Conservation (phyloP, 352 stramenopile species). For the Pythium aquatile region DNA sequence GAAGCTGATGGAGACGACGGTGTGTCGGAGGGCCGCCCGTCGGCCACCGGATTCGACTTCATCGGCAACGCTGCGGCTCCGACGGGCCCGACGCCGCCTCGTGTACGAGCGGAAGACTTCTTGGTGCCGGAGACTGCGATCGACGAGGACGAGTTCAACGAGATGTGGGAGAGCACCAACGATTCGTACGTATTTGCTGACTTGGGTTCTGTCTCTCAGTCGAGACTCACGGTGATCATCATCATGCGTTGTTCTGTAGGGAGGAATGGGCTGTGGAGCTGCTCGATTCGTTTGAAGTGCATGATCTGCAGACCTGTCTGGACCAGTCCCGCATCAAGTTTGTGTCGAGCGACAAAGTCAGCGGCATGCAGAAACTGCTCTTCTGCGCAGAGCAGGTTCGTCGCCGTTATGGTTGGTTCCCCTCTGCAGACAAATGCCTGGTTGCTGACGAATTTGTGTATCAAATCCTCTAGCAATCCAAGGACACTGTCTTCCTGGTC, state of each 20-base stretch:
- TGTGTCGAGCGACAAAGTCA: constrained; percentile 70
- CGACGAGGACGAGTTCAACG: constrained; percentile 56
- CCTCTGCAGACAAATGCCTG: too few relatives aligned
- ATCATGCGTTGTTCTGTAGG: constrained; percentile 29
- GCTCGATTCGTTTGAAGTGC: constrained; percentile 48
- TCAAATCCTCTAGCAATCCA: constrained; percentile 42
- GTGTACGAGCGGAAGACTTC: constrained; percentile 56
- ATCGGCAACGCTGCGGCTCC: constrained; percentile 22
- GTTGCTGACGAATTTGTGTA: too few relatives aligned
- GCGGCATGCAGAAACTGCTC: constrained; percentile 72
- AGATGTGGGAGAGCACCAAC: constrained; percentile 77
- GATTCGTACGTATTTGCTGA: constrained; percentile 55
- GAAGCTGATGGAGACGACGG: constrained; percentile 45
- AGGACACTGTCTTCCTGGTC: constrained; percentile 80
- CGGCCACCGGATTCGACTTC: constrained; percentile 41
- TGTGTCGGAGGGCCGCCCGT: constrained; percentile 41
- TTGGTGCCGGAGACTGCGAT: constrained; percentile 46
- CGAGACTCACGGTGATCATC: neutral
- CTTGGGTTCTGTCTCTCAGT: neutral
- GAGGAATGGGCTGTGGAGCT: constrained; percentile 76
- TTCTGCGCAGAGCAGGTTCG: constrained; percentile 82
- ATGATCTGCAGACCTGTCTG: constrained; percentile 61
- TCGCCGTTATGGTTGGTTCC: neutral
- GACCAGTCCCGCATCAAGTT: constrained; percentile 62
- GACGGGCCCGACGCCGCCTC: constrained; percentile 29